Evolutionary conservation across 495 filamentous ascomycete species (phyloP), one percentile per base, ranked within the genome.

Genomic region (Podospora anserina): DNA sequence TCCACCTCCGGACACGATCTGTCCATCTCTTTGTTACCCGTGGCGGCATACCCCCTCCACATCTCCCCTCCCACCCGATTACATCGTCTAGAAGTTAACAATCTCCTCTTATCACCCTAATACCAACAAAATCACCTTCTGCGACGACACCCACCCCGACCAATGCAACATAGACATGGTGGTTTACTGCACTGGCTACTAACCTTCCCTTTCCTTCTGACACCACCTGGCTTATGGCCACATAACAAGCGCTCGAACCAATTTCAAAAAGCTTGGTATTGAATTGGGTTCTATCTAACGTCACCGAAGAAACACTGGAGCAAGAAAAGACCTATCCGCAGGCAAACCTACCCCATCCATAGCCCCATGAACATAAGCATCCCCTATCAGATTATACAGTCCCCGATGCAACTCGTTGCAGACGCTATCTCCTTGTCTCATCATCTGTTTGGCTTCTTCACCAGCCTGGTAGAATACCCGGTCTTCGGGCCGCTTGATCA

Each of bases 1-100:
- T 83, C 81, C 2, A 81, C 83, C n/a, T 84, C 82, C 1, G 83
- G 82, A 5, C 80, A 82, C 70, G 83, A 85, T 69, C 58, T 85
- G 2, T 76, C 78, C 2, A 64, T 72, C 3, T 79, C 82, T 18
- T 75, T 84, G 1, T 67, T 78, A 27, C 60, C 73, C 7, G 64
- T 72, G 11, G 81, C 78, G 1, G 57, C 69, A 0, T 70, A 73
- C 0, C 82, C 20, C 1, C 20, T 1, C 20, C 20, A 80, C 68
- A 80, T 82, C 66, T 85, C 83, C 5, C 70, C 4, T 81, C 79
- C 4, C 75, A 1, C 78, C 80, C 0, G 19, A 66, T 0, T 82
- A 82, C 0, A 78, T 84, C 9, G 73, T 71, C 5, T 86, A 82
- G 83, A 83, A 83, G 64, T 81, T 81, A 2, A 66, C 81, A 2